Evolutionary conservation across 2,329 filamentous ascomycete genomes (phyloP).

Genomic region (Neophaeococcomyces mojaviensis): DNA sequence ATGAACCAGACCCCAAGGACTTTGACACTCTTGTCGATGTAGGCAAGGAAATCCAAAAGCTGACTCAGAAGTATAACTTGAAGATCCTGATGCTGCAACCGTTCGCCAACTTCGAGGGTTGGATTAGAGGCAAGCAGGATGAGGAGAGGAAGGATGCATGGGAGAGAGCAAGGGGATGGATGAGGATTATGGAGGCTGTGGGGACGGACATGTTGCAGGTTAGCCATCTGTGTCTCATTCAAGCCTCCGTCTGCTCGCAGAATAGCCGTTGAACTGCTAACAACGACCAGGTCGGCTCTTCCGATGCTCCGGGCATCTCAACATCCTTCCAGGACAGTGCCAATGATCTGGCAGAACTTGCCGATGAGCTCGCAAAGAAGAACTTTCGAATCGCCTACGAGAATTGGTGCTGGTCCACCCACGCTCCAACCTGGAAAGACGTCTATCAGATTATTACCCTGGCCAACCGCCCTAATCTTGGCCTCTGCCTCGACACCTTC

Average conservation of each 20-base stretch:
- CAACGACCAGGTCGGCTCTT: slow-evolving; percentile 47
- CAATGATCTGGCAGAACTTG: slow-evolving; percentile 55
- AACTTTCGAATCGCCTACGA: slow-evolving; percentile 63
- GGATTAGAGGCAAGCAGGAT: slow-evolving; percentile 47
- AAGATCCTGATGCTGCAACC: slow-evolving; percentile 66
- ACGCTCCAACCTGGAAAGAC: slow-evolving; percentile 59
- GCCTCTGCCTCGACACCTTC: slow-evolving; percentile 71
- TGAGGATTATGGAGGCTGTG: slow-evolving; percentile 61
- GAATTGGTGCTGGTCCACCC: slow-evolving; percentile 75
- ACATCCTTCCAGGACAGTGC: slow-evolving; percentile 47
- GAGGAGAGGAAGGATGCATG: slow-evolving; percentile 56
- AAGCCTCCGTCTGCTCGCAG: background rate
- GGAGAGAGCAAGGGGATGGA: slow-evolving; percentile 57
- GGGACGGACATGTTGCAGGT: slow-evolving; percentile 66
- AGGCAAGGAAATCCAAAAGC: slow-evolving; percentile 45
- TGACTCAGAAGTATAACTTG: slow-evolving; percentile 50
- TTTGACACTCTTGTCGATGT: slow-evolving; percentile 52
- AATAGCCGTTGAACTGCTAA: slow-evolving; percentile 2
- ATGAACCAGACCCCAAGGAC: slow-evolving; percentile 49
- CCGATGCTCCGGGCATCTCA: slow-evolving; percentile 54
- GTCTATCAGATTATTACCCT: slow-evolving; percentile 61
- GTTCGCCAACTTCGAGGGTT: slow-evolving; percentile 71
- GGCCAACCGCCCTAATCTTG: slow-evolving; percentile 59
- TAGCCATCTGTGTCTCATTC: slow-evolving; percentile 17
- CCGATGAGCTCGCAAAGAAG: slow-evolving; percentile 52